Base-by-base conservation (phyloP, 768 basidiomycete genomes). In the Suillus subluteus region DNA sequence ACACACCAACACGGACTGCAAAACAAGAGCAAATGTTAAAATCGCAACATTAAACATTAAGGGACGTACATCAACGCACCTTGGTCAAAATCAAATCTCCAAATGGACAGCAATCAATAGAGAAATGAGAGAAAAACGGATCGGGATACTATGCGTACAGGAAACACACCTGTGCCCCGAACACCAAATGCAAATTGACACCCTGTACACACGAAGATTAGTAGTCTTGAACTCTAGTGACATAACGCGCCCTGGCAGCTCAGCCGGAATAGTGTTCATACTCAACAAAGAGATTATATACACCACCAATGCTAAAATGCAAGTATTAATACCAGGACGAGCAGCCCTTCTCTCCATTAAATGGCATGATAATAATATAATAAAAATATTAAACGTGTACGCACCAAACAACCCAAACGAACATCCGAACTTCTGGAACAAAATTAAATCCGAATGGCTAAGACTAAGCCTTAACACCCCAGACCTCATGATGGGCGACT, bases 81-180 rank as follows among this genome's bases (percentile, higher is more conserved):
- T 26, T 0, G 26, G 50, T 0, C 23, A 1, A 0, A 52, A 4
- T 13, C 1, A 4, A 16, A 30, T 52, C 2, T 52, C 50, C 0
- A 26, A 52, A 16, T 52, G 50, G 50, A 13, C 13, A 0, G 12
- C 48, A 0, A 50, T 50, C 0, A 50, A 50, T 13, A 2, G 23
- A 50, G 3, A 4, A 4, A 52, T 52, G 23, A 52, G 26, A 52
- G 26, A 52, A 2, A 6, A 52, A 0, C 7, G 4, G 3, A 30
- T 52, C 3, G 26, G 26, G 0, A 26, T 52, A 52, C 1, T 52
- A 0, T 52, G 50, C 3, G 7, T 9, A 3, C 26, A 52, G 7
- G 50, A 52, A 8, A 52, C 50, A 0, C 50, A 52, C 50, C 26
- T 52, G 1, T 52, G 50, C 68, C n/a, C 16, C 46, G 16, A 52